Evolutionary conservation across 2,329 filamentous ascomycete species (phyloP).

Genomic region (Colletotrichum orchidophilum): DNA sequence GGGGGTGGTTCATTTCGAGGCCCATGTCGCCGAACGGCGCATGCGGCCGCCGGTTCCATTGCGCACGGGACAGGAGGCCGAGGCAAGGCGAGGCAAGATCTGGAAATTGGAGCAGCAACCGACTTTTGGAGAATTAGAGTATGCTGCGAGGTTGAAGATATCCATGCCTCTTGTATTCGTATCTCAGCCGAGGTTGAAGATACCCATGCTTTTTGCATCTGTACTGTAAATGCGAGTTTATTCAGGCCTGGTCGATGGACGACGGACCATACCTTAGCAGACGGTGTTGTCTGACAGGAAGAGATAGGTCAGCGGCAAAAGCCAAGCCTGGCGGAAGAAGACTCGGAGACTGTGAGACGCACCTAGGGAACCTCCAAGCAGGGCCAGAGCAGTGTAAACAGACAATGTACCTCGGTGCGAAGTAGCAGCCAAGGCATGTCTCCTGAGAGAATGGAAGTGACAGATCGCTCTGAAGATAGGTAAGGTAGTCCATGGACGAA

Average conservation of each 20-base stretch:
- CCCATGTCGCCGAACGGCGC: slow-evolving; percentile 23
- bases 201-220: too few species aligned
- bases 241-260: background rate
- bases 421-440: background rate
- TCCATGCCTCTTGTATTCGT: background rate
- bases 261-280: background rate
- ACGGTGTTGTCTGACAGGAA: background rate
- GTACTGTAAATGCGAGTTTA: too few species aligned
- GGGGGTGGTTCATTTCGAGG: slow-evolving; percentile 11
- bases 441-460: background rate
- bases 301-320: background rate
- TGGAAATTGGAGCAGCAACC: slow-evolving; percentile 6
- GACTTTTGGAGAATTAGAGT: background rate
- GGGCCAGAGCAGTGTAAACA: background rate
- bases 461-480: background rate
- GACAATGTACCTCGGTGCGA: background rate
- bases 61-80: slow-evolving; percentile 18
- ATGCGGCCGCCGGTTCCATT: slow-evolving; percentile 21
- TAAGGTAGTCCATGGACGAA: background rate
- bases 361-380: background rate
- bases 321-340: background rate
- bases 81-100: slow-evolving; percentile 15
- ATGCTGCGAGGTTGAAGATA: background rate
- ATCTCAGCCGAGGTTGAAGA: background rate
- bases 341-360: background rate